Percentiles rank a stretch among this genome's conserved stretches.
phyloP scores from a whole-genome alignment of 2,329 filamentous ascomycete genomes.

The Colletotrichum viniferum region DNA sequence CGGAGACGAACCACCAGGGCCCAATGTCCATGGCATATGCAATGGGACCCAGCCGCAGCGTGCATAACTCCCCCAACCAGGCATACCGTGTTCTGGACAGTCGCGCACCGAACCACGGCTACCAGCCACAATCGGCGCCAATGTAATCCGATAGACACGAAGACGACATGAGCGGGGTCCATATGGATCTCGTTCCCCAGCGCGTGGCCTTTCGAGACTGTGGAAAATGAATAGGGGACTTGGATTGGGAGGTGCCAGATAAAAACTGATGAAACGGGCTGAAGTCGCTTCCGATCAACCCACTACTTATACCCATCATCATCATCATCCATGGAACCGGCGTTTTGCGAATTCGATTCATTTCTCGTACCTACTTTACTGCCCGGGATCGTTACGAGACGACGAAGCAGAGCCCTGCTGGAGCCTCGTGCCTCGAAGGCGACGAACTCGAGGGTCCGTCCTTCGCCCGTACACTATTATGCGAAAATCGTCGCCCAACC shows the following conservation, averaged over 20 bases:
- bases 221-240: background rate
- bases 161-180: background rate
- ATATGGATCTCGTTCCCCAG: background rate
- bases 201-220: background rate
- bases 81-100: conserved; percentile 2
- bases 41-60: conserved; percentile 9
- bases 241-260: background rate
- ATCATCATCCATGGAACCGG: conserved; percentile 6
- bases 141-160: background rate
- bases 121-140: background rate
- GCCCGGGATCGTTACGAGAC: background rate
- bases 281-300: background rate
- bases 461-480: background rate
- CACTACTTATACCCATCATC: background rate
- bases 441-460: background rate
- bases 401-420: background rate
- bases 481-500: background rate
- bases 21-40: conserved; percentile 12
- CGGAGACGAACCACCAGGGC: background rate
- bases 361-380: conserved; percentile 11
- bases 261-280: background rate
- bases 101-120: background rate
- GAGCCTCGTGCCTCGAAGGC: background rate
- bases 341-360: conserved; percentile 18
- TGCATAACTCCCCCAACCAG: conserved; percentile 5